phyloP scores from a whole-genome alignment of 169 alveolate genomes.

The Cryptosporidium meleagridis region DNA sequence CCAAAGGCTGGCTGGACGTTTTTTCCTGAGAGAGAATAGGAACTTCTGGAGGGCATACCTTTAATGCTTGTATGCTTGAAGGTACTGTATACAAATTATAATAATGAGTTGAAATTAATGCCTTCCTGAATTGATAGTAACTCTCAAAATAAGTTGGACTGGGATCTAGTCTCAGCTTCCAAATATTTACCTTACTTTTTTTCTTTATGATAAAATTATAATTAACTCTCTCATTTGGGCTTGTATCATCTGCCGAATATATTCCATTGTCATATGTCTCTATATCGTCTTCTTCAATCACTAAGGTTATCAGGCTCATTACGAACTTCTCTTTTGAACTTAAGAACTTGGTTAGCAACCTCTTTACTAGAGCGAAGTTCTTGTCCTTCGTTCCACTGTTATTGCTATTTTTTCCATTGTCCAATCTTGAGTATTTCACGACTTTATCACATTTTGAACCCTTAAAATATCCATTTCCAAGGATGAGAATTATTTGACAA shows the following conservation, averaged over 20 bases:
- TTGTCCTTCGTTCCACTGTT: not conserved
- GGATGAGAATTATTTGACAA: constrained; percentile 19
- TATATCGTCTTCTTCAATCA: constrained; percentile 2
- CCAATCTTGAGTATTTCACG: constrained; percentile 32
- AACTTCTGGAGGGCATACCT: constrained; percentile 55
- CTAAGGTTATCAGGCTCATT: constrained; percentile 24
- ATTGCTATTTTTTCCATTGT: not conserved
- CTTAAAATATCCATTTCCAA: constrained; percentile 37
- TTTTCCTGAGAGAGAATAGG: constrained; percentile 45
- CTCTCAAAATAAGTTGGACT: constrained; percentile 45
- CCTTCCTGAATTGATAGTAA: constrained; percentile 30
- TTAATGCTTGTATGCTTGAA: constrained; percentile 42
- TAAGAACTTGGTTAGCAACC: not conserved
- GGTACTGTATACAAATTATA: constrained; percentile 59
- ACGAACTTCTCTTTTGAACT: not conserved
- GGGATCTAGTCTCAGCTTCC: constrained; percentile 54
- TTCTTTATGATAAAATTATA: constrained; percentile 57
- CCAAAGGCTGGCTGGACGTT: constrained; percentile 28
- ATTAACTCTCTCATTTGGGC: constrained; percentile 64
- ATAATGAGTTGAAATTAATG: constrained; percentile 37
- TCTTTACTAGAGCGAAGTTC: constrained; percentile 9
- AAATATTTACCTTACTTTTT: not conserved
- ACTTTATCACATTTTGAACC: constrained; percentile 9
- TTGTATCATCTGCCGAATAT: constrained; percentile 11
- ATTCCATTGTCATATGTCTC: constrained; percentile 24